Conservation (phyloP, 371 early-diverging fungal genomes). For the Dentiscutata heterogama region DNA sequence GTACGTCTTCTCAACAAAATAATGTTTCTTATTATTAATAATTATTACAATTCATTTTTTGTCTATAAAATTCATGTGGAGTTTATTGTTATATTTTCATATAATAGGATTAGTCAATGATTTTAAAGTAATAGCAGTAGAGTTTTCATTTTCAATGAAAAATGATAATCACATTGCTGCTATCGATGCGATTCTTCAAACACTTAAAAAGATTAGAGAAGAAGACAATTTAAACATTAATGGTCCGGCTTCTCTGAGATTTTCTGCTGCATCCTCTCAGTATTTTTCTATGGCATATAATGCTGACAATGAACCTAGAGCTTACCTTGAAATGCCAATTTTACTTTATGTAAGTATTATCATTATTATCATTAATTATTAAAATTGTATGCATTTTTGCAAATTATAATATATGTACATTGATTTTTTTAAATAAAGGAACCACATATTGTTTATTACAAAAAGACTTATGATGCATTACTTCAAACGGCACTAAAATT, state of each 20-base stretch:
- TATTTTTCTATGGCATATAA: slow-evolving; percentile 23
- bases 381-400: not conserved
- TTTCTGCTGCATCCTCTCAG: slow-evolving; percentile 8
- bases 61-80: no score
- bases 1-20: not conserved
- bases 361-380: not conserved
- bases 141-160: slow-evolving; percentile 30
- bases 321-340: slow-evolving; percentile 5
- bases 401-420: not conserved
- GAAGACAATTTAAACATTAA: not conserved
- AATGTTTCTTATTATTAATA: no score
- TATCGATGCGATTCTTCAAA: not conserved
- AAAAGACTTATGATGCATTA: not conserved
- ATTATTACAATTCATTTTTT: no score
- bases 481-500: not conserved
- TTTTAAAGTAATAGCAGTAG: not conserved
- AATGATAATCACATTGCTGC: slow-evolving; percentile 23
- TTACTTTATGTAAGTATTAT: not conserved
- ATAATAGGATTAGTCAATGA: slow-evolving; percentile 6
- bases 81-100: not conserved
- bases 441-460: slow-evolving; percentile 3
- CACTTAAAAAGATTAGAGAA: slow-evolving; percentile 3
- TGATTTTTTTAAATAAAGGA: not conserved
- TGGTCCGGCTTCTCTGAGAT: not conserved
- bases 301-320: not conserved